Evolutionary conservation across 805 yeast genomes (phyloP).

Genomic region (Yarrowia yakushimensis): DNA sequence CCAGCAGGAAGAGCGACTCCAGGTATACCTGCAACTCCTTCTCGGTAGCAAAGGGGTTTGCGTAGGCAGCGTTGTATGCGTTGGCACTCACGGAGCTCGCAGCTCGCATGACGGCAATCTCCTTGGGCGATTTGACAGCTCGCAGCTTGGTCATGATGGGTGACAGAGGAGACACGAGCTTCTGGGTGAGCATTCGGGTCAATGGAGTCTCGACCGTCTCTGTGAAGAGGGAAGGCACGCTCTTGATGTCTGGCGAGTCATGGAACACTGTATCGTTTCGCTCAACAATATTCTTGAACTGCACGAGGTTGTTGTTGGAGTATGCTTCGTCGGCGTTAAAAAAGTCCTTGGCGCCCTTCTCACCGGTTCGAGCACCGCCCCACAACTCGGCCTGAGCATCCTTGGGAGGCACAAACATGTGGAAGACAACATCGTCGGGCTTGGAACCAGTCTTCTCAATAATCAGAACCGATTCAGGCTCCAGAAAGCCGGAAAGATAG

Average conservation of each 20-base stretch:
- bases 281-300: constrained; percentile 15
- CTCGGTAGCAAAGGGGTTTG: constrained; percentile 59
- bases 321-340: constrained; percentile 83
- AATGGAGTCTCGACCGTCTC: constrained; percentile 2
- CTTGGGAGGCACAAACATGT: constrained; percentile 72
- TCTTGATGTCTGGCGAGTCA: constrained; percentile 23
- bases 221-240: constrained; percentile 14
- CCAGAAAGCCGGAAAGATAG: constrained; percentile 89
- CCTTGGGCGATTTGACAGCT: constrained; percentile 69
- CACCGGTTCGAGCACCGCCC: constrained; percentile 94
- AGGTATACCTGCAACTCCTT: constrained; percentile 73
- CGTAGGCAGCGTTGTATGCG: constrained; percentile 80
- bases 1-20: constrained; percentile 75
- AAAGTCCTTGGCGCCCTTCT: constrained; percentile 71
- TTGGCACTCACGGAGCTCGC: constrained; percentile 81
- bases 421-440: constrained; percentile 26
- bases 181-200: neutral
- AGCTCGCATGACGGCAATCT: constrained; percentile 70
- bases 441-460: constrained; percentile 48
- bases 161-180: neutral
- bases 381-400: constrained; percentile 77
- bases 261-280: constrained; percentile 26
- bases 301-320: constrained; percentile 41
- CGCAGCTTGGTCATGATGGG: constrained; percentile 39
- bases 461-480: constrained; percentile 70